Evolutionary conservation across 2,329 filamentous ascomycete species (phyloP).

Genomic region (Biscogniauxia sp.): DNA sequence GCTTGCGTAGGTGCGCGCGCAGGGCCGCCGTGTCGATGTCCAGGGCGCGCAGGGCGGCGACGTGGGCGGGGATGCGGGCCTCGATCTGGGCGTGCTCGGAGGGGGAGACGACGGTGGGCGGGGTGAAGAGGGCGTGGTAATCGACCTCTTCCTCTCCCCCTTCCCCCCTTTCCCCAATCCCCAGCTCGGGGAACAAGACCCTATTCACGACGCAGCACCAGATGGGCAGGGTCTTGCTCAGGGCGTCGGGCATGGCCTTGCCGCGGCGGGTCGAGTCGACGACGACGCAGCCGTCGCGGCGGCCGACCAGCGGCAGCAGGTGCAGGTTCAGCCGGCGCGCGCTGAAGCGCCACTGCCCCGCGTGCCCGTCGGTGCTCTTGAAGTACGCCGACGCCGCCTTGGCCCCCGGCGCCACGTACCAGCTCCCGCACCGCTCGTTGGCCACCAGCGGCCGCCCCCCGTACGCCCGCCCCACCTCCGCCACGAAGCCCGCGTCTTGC

Average conservation of each 20-base stretch:
- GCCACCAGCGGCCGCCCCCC: conserved; percentile 69
- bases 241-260: conserved; percentile 91
- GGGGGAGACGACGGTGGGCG: conserved; percentile 66
- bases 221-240: conserved; percentile 90
- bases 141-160: conserved; percentile 18
- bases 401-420: conserved; percentile 71
- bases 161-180: conserved; percentile 24
- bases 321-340: conserved; percentile 81
- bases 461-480: conserved; percentile 53
- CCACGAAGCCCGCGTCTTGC: conserved; percentile 73
- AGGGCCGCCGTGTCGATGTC: conserved; percentile 57
- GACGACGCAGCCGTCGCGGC: conserved; percentile 74
- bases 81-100: conserved; percentile 82
- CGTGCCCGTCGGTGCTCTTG: conserved; percentile 96
- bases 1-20: conserved; percentile 60
- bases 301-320: conserved; percentile 65
- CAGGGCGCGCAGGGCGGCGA: conserved; percentile 52
- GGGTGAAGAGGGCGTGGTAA: conserved; percentile 61
- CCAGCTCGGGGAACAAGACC: conserved; percentile 62
- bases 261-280: conserved; percentile 91
- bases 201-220: conserved; percentile 89
- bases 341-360: conserved; percentile 88
- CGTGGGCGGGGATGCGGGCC: conserved; percentile 54
- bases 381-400: conserved; percentile 85
- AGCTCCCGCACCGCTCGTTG: conserved; percentile 93